A percentile compares a stretch with the other conserved stretches of the same genome.
Conservation (phyloP, 108 stramenopile species). For the Nitzschia putrida region DNA sequence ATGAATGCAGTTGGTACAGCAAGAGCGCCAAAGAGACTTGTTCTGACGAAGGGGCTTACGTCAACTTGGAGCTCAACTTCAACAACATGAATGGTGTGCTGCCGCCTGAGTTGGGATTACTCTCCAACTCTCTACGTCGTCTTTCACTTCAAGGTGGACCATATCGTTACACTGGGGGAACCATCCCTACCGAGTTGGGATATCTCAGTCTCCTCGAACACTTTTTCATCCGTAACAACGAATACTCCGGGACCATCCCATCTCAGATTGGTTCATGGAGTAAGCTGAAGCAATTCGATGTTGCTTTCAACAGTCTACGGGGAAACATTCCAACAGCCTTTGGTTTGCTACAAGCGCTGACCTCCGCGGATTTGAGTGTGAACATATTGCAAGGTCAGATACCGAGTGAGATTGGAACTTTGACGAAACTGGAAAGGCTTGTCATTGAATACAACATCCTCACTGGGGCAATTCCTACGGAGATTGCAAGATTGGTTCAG, state of each 20-base stretch:
- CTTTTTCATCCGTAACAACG: slow-evolving; percentile 39
- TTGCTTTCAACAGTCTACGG: slow-evolving; percentile 16
- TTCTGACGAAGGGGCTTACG: slow-evolving; percentile 1
- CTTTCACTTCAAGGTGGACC: slow-evolving; percentile 28
- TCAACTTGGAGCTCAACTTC: slow-evolving; percentile 30
- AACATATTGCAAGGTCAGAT: slow-evolving; percentile 51
- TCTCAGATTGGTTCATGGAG: slow-evolving; percentile 43
- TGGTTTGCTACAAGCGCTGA: slow-evolving; percentile 43
- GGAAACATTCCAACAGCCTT: slow-evolving; percentile 43
- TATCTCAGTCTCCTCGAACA: slow-evolving; percentile 37
- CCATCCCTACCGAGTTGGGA: slow-evolving; percentile 56
- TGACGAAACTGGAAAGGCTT: slow-evolving; percentile 33
- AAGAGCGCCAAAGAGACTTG: slow-evolving; percentile 7
- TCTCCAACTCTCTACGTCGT: slow-evolving; percentile 27
- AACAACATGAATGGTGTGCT: slow-evolving; percentile 37
- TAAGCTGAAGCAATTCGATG: slow-evolving; percentile 36
- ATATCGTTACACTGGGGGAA: slow-evolving; percentile 19
- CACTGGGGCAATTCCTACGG: slow-evolving; percentile 48
- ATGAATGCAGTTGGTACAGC: slow-evolving; percentile 43
- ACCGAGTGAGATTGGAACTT: slow-evolving; percentile 45
- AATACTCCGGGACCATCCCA: slow-evolving; percentile 48
- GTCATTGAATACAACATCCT: slow-evolving; percentile 55
- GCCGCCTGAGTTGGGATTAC: slow-evolving; percentile 32
- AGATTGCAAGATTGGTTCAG: slow-evolving; percentile 41
- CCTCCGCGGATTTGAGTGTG: slow-evolving; percentile 40